Base-by-base conservation (phyloP, 352 stramenopile genomes). In the Phytopythium mirpurense region DNA sequence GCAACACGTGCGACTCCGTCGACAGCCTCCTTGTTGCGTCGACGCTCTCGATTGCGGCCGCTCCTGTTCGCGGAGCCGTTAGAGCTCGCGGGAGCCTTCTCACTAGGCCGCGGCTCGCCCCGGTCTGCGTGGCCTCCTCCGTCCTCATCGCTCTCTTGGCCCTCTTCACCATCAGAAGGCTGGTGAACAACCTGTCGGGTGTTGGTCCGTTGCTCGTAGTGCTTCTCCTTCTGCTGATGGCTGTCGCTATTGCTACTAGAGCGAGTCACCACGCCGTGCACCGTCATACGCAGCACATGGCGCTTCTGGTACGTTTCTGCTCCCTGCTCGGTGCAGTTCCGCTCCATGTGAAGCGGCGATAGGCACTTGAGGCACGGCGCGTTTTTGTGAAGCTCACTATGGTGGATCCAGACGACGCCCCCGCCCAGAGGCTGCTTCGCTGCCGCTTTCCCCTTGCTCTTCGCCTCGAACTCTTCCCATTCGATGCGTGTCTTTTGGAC, bases 321-420 rank as follows among this genome's bases (percentile, higher is more conserved):
- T 0, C 5, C 45, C n/a, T 37, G 18, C 27, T 51, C 45, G 2
- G 40, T 19, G 45, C 45, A 51, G 18, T 51, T 29, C 7, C 45
- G 45, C 45, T 51, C 45, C 29, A 51, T 18, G 46, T 76, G 67
- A 15, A 61, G 36, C 7, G 68, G 65, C 35, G 64, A 73, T 34
- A 77, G 40, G 51, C 64, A 77, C 54, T 62, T 69, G 8, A 46
- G 44, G 34, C 68, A 78, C 2, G 68, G 65, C 36, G 62, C 62
- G 26, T 67, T 74, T 19, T 63, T 37, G 44, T 70, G 72, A 19
- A 73, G 50, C 44, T 62, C 53, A 10, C 74, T 62, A 38, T 82
- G 72, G 63, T 79, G 69, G 57, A 82, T n/a, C 72, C 72, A 82
- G 35, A 82, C 63, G 12, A 47, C 38, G 23, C 59, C 61, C 14